These are phyloP conservation scores for Endotrypanum monterogeii DNA, from an alignment of 208 protist genomes.

Conservation along the genomic window DNA sequence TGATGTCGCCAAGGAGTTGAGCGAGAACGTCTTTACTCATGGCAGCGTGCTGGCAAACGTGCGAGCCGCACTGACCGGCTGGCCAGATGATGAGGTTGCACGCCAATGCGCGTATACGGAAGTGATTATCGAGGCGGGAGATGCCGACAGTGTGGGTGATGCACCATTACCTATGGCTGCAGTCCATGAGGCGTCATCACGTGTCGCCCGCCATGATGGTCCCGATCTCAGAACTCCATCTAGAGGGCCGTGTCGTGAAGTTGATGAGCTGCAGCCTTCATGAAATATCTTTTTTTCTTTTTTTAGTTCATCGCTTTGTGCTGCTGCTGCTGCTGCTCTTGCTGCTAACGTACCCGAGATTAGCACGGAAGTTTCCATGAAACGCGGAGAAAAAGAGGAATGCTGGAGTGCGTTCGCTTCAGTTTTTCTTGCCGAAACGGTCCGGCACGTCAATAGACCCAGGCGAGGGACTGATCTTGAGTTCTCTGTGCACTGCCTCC, in stretches of 20 bases:
- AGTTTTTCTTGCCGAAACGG: no score
- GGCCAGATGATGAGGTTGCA: constrained; percentile 16
- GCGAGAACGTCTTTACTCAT: constrained; percentile 58
- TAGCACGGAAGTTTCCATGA: no score
- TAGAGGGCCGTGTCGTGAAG: background rate
- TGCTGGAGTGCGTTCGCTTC: no score
- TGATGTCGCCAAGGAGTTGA: constrained; percentile 41
- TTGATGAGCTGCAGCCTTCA: background rate
- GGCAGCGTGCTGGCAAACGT: constrained; percentile 56
- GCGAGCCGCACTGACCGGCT: constrained; percentile 35
- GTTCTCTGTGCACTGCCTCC: no score
- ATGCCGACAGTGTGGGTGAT: constrained; percentile 3
- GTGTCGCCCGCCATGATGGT: background rate
- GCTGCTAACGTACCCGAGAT: no score
- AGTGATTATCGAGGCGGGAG: constrained; percentile 23
- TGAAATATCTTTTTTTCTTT: background rate
- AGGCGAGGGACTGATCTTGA: no score
- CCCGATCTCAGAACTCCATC: background rate
- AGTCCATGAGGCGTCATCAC: background rate
- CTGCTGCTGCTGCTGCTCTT: background rate
- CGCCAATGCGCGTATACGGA: constrained; percentile 2
- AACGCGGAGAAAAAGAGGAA: no score
- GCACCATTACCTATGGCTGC: background rate
- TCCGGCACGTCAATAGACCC: no score
- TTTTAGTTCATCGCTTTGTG: background rate